phyloP scores from a whole-genome alignment of 176 grass and related monocot species.

The Carex myosuroides region DNA sequence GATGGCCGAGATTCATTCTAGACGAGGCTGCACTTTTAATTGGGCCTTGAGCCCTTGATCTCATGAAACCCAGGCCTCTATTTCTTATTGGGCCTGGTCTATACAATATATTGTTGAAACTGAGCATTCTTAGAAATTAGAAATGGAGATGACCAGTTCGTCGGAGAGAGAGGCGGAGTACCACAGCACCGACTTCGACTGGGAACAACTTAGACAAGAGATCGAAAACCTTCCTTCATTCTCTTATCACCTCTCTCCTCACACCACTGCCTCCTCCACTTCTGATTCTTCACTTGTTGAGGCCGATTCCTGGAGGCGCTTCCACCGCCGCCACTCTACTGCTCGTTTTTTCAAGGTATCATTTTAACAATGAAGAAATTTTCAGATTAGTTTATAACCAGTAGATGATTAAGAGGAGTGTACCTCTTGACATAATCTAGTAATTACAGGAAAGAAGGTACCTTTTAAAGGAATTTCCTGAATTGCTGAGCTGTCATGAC shows the following conservation, averaged over 20 bases:
- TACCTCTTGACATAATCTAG: neutral
- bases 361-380: neutral
- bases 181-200: constrained; percentile 67
- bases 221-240: constrained; percentile 58
- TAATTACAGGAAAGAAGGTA: constrained; percentile 81
- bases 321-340: constrained; percentile 69
- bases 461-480: constrained; percentile 84
- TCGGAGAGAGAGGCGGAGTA: constrained; percentile 54
- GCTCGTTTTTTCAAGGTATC: constrained; percentile 83
- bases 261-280: neutral
- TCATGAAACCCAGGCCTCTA: neutral
- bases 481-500: constrained; percentile 38
- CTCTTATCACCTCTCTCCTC: constrained; percentile 53
- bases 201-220: constrained; percentile 59
- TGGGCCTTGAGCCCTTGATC: neutral
- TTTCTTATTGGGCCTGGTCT: neutral
- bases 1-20: too few relatives aligned
- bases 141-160: neutral
- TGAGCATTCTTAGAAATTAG: neutral
- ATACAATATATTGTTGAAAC: too few relatives aligned
- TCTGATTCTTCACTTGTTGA: constrained; percentile 13
- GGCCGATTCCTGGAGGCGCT: constrained; percentile 69
- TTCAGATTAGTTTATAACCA: neutral
- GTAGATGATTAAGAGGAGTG: neutral
- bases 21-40: neutral